Base-by-base conservation (phyloP, 2,329 filamentous ascomycete species). In the Diaporthe citri region DNA sequence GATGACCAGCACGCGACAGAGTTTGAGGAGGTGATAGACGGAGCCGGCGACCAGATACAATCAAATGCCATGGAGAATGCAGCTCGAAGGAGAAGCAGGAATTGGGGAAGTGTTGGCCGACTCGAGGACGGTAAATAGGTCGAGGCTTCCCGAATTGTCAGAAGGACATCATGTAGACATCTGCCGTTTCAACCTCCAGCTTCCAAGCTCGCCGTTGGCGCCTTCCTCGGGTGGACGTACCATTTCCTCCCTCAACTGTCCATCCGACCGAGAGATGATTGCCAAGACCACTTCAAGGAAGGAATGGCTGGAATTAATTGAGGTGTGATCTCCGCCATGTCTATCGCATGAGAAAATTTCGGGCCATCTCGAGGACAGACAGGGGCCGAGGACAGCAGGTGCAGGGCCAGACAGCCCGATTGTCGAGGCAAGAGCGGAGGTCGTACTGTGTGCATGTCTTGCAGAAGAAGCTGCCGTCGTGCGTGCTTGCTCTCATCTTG, bases 91-190 rank as follows among this genome's bases (percentile, higher is more conserved):
- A 39, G 13, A 13, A 39, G 34, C 31, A 67, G 17, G 22, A 52
- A n/a, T 4, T 41, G 2, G 34, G 28, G 4, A 48, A n/a, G 41
- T 46, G 20, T 12, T 17, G 13, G 15, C 25, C 60, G 41, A n/a
- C 9, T n/a, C 20, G 2, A 25, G 13, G 22, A 31, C 22, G 15
- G 46, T 17, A 7, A 17, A 5, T 7, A 41, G 56, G 43, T 28
- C 48, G 64, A 51, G 28, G 55, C 74, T 75, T 57, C 62, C 71
- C 20, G 15, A 31, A 51, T 5, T 31, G 57, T 46, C 5, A 20
- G 10, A 22, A 34, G 28, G 12, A 17, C 43, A 46, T 15, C 12
- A 6, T 12, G 34, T 28, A 13, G 28, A 22, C 48, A 41, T 17
- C 34, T 28, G n/a, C 13, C 36, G 34, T 55, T n/a, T 4, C 15